Conservation (phyloP, 768 basidiomycete genomes). For the Lactifluus echinatus region DNA sequence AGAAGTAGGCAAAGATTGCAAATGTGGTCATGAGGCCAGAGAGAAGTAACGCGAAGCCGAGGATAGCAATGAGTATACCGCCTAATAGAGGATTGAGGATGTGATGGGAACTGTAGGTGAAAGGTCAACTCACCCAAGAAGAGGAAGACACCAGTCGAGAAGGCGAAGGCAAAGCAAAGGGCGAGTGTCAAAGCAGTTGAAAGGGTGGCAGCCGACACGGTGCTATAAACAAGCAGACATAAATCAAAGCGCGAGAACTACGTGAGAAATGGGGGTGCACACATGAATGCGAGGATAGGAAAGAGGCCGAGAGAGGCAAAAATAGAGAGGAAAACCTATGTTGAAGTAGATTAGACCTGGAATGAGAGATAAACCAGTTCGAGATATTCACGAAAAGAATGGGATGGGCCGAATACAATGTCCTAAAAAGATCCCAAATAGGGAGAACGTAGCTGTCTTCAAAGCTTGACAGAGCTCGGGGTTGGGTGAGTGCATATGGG, state of each 20-base stretch:
- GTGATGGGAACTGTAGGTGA: background rate
- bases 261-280: background rate
- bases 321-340: constrained; percentile 7
- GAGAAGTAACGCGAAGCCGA: constrained; percentile 12
- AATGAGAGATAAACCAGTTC: too few species aligned
- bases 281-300: constrained; percentile 19
- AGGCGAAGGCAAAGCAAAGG: constrained; percentile 10
- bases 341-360: background rate
- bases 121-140: constrained; percentile 1
- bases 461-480: background rate
- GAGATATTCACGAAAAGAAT: constrained; percentile 10
- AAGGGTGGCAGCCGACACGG: constrained; percentile 7
- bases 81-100: background rate
- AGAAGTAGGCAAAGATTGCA: constrained; percentile 3
- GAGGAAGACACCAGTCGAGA: constrained; percentile 11
- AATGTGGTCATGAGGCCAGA: constrained; percentile 12
- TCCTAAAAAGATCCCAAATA: background rate
- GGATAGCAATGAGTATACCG: constrained; percentile 5
- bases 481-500: background rate
- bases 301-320: constrained; percentile 14
- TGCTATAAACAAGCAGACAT: background rate
- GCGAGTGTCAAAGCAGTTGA: constrained; percentile 5
- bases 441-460: constrained; percentile 14
- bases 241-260: background rate
- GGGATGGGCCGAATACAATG: constrained; percentile 3